Evolutionary conservation across 2,329 filamentous ascomycete genomes (phyloP).

Genomic region (Periconia sp.): DNA sequence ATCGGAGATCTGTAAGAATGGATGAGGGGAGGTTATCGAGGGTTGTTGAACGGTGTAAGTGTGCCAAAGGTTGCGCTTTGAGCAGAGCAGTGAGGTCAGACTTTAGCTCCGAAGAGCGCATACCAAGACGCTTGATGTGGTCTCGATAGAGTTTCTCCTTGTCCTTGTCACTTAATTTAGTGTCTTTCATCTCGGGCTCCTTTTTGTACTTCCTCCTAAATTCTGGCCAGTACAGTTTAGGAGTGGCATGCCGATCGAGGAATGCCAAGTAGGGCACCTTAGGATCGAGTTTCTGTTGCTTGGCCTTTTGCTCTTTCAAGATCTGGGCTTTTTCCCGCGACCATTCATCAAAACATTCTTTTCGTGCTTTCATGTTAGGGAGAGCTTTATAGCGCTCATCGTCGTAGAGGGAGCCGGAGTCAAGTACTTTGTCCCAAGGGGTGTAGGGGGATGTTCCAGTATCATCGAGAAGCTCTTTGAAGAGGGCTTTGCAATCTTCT

Average conservation of each 20-base stretch:
- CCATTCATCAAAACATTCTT: conserved; percentile 86
- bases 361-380: conserved; percentile 78
- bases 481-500: conserved; percentile 77
- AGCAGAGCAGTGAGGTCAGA: conserved; percentile 72
- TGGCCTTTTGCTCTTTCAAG: conserved; percentile 74
- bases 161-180: conserved; percentile 66
- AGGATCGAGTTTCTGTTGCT: conserved; percentile 82
- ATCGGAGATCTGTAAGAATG: conserved; percentile 71
- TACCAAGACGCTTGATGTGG: conserved; percentile 68
- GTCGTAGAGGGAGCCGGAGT: conserved; percentile 80
- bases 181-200: conserved; percentile 79
- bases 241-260: conserved; percentile 79
- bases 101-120: conserved; percentile 70
- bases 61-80: conserved; percentile 62
- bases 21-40: conserved; percentile 65
- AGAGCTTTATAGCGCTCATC: conserved; percentile 88
- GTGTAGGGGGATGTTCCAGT: conserved; percentile 83
- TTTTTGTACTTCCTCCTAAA: conserved; percentile 91
- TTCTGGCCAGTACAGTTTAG: conserved; percentile 96
- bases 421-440: conserved; percentile 88
- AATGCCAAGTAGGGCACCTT: conserved; percentile 82
- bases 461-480: conserved; percentile 86
- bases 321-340: conserved; percentile 75
- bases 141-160: conserved; percentile 82
- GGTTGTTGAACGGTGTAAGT: conserved; percentile 66